Base-by-base conservation (phyloP, 2,329 filamentous ascomycete genomes). In the Xylariaceae sp. region DNA sequence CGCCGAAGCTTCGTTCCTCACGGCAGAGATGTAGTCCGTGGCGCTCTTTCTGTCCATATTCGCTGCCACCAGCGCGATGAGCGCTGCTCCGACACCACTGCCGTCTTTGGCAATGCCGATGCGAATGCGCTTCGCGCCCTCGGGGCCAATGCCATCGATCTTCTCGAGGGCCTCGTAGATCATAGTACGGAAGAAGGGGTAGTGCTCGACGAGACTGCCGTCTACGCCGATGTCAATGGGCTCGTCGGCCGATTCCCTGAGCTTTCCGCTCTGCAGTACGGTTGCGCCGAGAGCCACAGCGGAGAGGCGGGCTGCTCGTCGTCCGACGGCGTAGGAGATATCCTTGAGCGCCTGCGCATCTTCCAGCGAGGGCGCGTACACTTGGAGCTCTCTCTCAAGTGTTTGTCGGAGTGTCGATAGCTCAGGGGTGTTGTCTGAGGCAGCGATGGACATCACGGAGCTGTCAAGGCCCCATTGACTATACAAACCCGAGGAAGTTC, bases 61-160 rank as follows among this genome's bases (percentile, higher is more conserved):
- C 2, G 86, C 85, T 1, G 91, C 91, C 19, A 96, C 87, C 38
- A 96, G 77, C 38, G 93, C 93, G 66, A 97, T 97, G 55, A 98
- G 70, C 31, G 93, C 93, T 3, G 93, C 93, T 39, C 93, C 93
- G n/a, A 95, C 87, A 49, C 89, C 93, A 50, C 87, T 93, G 36
- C 93, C 93, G 62, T 98, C 93, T 74, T 95, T 96, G 48, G 93
- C 93, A 58, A 97, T 93, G 17, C 91, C 93, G 57, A 98, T 96
- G 43, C 89, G 78, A 51, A 98, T 87, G 66, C 83, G 87, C 68
- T 87, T 85, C 51, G 94, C 89, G 9, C 90, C 89, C 43, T 77
- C 71, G 34, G 73, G 68, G 4, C 91, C 91, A 55, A 97, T 86
- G 47, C 85, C 81, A 13, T 88, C 77, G 39, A 95, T 81, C 42